phyloP scores from a whole-genome alignment of 352 stramenopile species.

The Globisporangium camurandrum region DNA sequence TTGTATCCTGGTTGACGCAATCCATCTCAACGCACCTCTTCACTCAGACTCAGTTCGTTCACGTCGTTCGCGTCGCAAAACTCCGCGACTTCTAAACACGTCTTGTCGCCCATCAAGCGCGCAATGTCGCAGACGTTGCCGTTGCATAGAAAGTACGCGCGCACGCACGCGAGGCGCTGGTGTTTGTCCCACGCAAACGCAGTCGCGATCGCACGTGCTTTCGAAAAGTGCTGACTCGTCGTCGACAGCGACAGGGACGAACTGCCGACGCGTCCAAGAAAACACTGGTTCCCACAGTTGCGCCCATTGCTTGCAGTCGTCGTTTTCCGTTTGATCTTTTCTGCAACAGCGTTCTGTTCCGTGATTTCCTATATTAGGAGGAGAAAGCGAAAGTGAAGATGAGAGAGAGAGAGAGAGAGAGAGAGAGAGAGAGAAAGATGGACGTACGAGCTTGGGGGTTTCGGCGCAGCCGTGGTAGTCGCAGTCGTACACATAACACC shows the following conservation, averaged over 20 bases:
- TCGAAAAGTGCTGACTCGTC: slow-evolving; percentile 22
- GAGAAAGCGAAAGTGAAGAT: background rate
- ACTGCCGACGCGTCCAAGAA: slow-evolving; percentile 41
- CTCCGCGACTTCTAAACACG: slow-evolving; percentile 63
- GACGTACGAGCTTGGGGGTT: slow-evolving; percentile 44
- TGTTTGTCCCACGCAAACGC: slow-evolving; percentile 42
- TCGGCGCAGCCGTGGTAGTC: slow-evolving; percentile 69
- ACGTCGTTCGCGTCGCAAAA: slow-evolving; percentile 64
- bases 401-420: background rate
- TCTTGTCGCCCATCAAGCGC: slow-evolving; percentile 55
- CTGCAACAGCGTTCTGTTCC: slow-evolving; percentile 52
- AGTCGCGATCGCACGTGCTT: slow-evolving; percentile 38
- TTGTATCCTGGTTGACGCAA: too few species aligned
- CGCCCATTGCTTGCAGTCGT: slow-evolving; percentile 37
- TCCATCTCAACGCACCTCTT: slow-evolving; percentile 26
- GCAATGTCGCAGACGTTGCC: slow-evolving; percentile 79
- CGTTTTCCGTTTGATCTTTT: slow-evolving; percentile 32
- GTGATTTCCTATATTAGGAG: slow-evolving; percentile 27
- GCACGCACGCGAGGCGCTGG: slow-evolving; percentile 39
- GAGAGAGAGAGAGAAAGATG: background rate
- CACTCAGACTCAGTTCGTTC: slow-evolving; percentile 41
- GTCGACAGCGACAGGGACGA: slow-evolving; percentile 13
- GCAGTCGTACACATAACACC: slow-evolving; percentile 83
- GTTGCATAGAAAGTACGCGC: slow-evolving; percentile 54
- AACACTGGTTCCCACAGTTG: slow-evolving; percentile 77